Conservation (phyloP, 495 filamentous ascomycete species). For the Aspergillus asperescens region DNA sequence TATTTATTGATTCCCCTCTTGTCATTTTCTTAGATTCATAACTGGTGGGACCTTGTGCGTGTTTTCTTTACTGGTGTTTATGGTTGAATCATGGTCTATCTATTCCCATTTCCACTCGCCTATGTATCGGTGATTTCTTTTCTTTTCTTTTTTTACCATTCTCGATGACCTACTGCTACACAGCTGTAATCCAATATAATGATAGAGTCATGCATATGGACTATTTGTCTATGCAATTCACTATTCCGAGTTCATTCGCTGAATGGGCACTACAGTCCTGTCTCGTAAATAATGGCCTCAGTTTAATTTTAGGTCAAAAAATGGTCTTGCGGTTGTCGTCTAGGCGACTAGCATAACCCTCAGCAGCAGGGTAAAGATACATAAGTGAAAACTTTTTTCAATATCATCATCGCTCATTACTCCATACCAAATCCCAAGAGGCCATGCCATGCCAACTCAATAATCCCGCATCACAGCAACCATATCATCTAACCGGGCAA, state of each 20-base stretch:
- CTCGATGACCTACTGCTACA: not conserved
- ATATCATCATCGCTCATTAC: constrained; percentile 10
- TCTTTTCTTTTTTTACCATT: not conserved
- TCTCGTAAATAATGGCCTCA: no score
- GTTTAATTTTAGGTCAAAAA: no score
- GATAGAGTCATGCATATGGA: not conserved
- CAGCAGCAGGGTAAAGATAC: no score
- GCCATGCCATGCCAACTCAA: constrained; percentile 29
- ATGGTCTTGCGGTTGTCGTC: not conserved
- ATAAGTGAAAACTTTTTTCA: not conserved
- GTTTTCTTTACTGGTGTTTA: constrained; percentile 1
- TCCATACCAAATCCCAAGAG: not conserved
- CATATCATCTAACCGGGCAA: constrained; percentile 75
- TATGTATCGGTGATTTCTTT: not conserved
- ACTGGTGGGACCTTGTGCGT: not conserved
- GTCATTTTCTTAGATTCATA: constrained; percentile 2
- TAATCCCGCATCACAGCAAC: constrained; percentile 81
- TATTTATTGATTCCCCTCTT: constrained; percentile 1
- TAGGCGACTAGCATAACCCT: no score
- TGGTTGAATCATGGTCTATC: not conserved
- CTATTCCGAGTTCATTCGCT: not conserved
- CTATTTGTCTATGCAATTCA: not conserved
- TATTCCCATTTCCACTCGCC: not conserved
- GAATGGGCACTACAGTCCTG: no score
- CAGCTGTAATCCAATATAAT: not conserved